phyloP scores from a whole-genome alignment of 1,139 yeast genomes.

The Sugiyamaella pinicola region DNA sequence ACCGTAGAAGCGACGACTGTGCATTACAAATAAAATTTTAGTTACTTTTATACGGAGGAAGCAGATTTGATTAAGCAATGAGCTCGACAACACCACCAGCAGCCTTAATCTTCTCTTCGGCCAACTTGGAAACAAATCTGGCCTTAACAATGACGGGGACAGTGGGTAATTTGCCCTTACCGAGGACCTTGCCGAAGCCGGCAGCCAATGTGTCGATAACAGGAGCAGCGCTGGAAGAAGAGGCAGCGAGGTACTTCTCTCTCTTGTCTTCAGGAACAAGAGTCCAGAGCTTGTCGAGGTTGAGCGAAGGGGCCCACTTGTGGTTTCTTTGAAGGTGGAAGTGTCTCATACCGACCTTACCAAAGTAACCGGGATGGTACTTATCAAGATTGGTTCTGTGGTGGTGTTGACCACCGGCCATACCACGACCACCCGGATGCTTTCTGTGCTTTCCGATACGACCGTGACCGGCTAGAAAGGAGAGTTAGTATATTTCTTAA shows the following conservation, averaged over 20 bases:
- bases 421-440: conserved; percentile 99
- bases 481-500: conserved; percentile 1
- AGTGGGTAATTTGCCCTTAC: conserved; percentile 97
- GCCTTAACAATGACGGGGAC: conserved; percentile 99
- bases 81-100: conserved; percentile 99
- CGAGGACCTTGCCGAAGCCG: conserved; percentile 99
- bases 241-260: conserved; percentile 87
- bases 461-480: conserved; percentile 93
- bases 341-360: conserved; percentile 99
- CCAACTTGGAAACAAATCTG: conserved; percentile 97
- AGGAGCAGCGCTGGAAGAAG: conserved; percentile 92
- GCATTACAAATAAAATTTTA: conserved; percentile 22
- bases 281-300: conserved; percentile 99
- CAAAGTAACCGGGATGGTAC: conserved; percentile 99
- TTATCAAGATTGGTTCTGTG: conserved; percentile 98
- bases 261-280: conserved; percentile 92
- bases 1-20: too few species aligned
- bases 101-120: conserved; percentile 99
- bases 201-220: conserved; percentile 99
- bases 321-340: conserved; percentile 97
- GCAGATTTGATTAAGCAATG: conserved; percentile 68
- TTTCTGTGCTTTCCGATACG: conserved; percentile 99
- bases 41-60: conserved; percentile 21
- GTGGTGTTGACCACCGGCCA: conserved; percentile 99
- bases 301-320: conserved; percentile 97